Evolutionary conservation across 352 stramenopile genomes (phyloP), one percentile per base, ranked within the genome.

Genomic region (Phytophthora cajani): DNA sequence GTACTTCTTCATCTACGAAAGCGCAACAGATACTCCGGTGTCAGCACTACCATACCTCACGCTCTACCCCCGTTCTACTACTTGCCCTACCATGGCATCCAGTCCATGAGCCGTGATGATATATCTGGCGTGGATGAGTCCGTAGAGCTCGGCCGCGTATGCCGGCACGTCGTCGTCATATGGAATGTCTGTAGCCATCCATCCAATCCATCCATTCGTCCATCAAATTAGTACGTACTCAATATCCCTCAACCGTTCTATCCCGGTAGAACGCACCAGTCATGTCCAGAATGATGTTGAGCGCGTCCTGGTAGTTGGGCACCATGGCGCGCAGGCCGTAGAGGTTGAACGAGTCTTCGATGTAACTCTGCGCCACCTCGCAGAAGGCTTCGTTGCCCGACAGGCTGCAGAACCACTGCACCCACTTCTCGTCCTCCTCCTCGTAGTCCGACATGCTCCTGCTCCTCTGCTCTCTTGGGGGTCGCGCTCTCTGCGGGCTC

Each of bases 261-360:
- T 10, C 42, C 17, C 6, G 27, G 5, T n/a, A 64, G 17, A n/a
- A 50, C 46, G 47, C 62, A 91, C 87, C 88, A 63, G 88, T 96
- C 73, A 96, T 77, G 66, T 98, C 92, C 38, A 98, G 80, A 67
- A 98, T 98, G 58, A 98, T 97, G 79, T 98, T 97, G 64, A 98
- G 82, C 52, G 89, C 92, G 50, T 96, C 89, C 70, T 93, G 88
- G 75, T 94, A 98, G 74, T 97, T 94, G 67, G 86, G 89, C 64
- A 97, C 87, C 68, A 96, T 88, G 62, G 91, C 88, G 49, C 91
- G 87, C 40, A 98, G 78, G 10, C 92, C 92, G 72, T 98, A 98
- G 67, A 98, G 85, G 75, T 98, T 98, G 80, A 98, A 98, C 69
- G 87, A 96, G 84, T 98, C 92, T 78, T 98, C 91, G 75, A 98